Conservation (phyloP, 2,329 filamentous ascomycete species). For the Monascus ruber region DNA sequence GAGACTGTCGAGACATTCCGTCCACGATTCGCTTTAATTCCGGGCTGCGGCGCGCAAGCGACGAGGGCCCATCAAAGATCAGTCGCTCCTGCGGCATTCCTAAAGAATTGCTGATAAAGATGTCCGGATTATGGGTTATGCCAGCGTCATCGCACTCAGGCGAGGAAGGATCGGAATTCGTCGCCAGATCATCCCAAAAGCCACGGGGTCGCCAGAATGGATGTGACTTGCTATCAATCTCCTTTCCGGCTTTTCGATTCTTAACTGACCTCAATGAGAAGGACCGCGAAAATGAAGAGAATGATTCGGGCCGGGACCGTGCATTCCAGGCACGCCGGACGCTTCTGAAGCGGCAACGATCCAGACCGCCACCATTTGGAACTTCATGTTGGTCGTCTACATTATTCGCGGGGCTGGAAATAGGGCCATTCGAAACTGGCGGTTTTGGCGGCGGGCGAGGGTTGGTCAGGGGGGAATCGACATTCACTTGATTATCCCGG, state of each 20-base stretch:
- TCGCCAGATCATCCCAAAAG: constrained; percentile 49
- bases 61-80: constrained; percentile 31
- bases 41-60: constrained; percentile 20
- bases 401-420: constrained; percentile 38
- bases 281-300: constrained; percentile 25
- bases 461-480: constrained; percentile 49
- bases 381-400: constrained; percentile 27
- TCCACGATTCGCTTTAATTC: constrained; percentile 16
- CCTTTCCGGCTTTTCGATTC: constrained; percentile 32
- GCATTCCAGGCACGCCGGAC: constrained; percentile 26
- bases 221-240: constrained; percentile 40
- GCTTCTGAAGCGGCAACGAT: constrained; percentile 18
- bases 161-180: too few species aligned
- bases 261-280: constrained; percentile 30
- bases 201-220: constrained; percentile 53
- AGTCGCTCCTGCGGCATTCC: constrained; percentile 42
- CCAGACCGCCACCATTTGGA: constrained; percentile 2
- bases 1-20: constrained; percentile 17
- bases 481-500: constrained; percentile 10
- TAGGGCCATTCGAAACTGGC: constrained; percentile 44
- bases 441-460: constrained; percentile 47
- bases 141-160: too few species aligned
- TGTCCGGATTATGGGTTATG: constrained; percentile 11
- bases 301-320: constrained; percentile 30
- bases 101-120: constrained; percentile 45